Conservation (phyloP, 2,329 filamentous ascomycete genomes). For the Rhinocladiella mackenziei region DNA sequence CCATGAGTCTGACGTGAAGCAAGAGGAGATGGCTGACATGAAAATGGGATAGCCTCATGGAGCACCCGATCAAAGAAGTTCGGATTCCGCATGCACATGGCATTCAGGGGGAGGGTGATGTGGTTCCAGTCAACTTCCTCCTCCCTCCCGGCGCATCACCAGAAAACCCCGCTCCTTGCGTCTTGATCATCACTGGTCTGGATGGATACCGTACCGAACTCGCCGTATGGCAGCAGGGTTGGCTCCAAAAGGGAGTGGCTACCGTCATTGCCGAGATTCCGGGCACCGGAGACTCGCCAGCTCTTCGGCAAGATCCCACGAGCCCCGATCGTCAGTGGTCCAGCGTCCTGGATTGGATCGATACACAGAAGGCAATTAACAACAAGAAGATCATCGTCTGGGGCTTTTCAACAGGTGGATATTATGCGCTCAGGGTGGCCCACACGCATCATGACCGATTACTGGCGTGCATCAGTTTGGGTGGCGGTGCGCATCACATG, state of each 20-base stretch:
- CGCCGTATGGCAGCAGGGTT: constrained; percentile 30
- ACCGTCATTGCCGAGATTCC: constrained; percentile 62
- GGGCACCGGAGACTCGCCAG: constrained; percentile 65
- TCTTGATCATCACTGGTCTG: constrained; percentile 56
- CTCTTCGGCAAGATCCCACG: constrained; percentile 57
- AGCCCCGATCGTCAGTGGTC: constrained; percentile 54
- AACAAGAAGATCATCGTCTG: constrained; percentile 49
- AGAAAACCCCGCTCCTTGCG: constrained; percentile 46
- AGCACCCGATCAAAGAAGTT: constrained; percentile 58
- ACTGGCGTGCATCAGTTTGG: constrained; percentile 51
- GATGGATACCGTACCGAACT: constrained; percentile 57
- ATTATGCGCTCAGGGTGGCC: constrained; percentile 55
- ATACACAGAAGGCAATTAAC: constrained; percentile 46
- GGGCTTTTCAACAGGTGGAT: constrained; percentile 56
- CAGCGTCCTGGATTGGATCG: constrained; percentile 54
- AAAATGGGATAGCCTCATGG: constrained; percentile 17
- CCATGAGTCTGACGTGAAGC: background rate
- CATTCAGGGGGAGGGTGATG: constrained; percentile 48
- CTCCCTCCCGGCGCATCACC: constrained; percentile 48
- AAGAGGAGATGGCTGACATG: constrained; percentile 8
- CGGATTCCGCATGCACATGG: constrained; percentile 56
- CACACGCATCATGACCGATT: constrained; percentile 54
- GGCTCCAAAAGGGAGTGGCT: constrained; percentile 45
- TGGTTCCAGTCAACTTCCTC: constrained; percentile 64
- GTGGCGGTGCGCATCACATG: constrained; percentile 58